phyloP scores from a whole-genome alignment of 2,329 filamentous ascomycete species.

The Fonsecaea monophora region DNA sequence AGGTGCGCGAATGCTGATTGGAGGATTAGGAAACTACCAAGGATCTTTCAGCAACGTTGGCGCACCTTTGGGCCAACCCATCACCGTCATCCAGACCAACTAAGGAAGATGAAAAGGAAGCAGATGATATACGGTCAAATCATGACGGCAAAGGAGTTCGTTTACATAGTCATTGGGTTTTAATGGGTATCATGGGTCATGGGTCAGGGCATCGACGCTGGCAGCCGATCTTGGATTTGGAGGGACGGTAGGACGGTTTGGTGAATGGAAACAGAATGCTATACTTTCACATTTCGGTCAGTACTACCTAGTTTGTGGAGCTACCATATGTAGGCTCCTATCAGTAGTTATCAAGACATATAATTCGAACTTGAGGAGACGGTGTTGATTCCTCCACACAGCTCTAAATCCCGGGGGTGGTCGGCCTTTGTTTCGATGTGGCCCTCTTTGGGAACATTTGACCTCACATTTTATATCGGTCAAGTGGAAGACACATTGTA shows the following conservation, averaged over 20 bases:
- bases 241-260: neutral
- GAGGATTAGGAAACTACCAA: conserved; percentile 64
- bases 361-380: neutral
- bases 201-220: neutral
- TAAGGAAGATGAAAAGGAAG: neutral
- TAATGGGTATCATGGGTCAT: neutral
- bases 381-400: neutral
- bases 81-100: conserved; percentile 41
- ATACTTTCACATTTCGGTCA: neutral
- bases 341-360: neutral
- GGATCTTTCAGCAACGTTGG: conserved; percentile 62
- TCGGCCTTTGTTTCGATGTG: neutral
- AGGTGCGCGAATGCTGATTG: neutral
- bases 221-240: neutral
- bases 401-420: neutral
- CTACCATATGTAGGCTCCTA: neutral
- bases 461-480: neutral
- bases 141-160: neutral
- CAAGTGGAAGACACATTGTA: neutral
- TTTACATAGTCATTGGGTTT: neutral
- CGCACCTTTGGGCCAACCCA: conserved; percentile 48
- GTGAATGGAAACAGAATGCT: neutral
- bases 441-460: neutral
- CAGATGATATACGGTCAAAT: neutral
- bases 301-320: neutral